phyloP scores from a whole-genome alignment of 2,329 filamentous ascomycete species.

The Colletotrichum destructivum region DNA sequence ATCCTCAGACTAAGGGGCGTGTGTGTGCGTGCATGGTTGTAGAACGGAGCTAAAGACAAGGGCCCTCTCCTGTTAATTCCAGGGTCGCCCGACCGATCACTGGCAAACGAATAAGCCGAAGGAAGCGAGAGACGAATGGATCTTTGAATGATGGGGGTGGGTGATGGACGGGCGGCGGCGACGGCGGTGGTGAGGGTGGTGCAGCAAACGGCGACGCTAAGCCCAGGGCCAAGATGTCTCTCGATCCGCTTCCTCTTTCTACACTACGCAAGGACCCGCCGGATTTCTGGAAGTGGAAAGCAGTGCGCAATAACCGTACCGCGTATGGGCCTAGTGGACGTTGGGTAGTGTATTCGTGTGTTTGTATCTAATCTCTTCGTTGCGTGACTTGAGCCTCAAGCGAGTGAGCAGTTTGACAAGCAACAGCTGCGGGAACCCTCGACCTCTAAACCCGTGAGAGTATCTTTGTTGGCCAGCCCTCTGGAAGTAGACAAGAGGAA shows the following conservation, averaged over 20 bases:
- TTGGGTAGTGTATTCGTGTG: neutral
- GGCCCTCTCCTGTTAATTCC: neutral
- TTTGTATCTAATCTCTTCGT: too few relatives aligned
- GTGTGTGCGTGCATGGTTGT: neutral
- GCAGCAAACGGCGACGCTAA: slow-evolving; percentile 30
- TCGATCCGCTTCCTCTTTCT: neutral
- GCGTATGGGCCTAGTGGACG: slow-evolving; percentile 12
- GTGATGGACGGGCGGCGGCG: too few relatives aligned
- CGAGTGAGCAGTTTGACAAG: neutral
- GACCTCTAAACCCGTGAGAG: too few relatives aligned
- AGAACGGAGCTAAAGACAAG: slow-evolving; percentile 14
- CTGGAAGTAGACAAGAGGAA: neutral
- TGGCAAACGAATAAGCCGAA: slow-evolving; percentile 23
- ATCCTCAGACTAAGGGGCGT: neutral
- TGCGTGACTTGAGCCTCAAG: neutral
- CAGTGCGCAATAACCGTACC: slow-evolving; percentile 11
- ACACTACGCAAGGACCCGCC: slow-evolving; percentile 32
- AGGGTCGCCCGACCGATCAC: slow-evolving; percentile 3
- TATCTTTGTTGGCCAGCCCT: too few relatives aligned
- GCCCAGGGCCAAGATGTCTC: slow-evolving; percentile 29
- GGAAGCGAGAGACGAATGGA: slow-evolving; percentile 14
- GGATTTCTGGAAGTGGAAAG: slow-evolving; percentile 31
- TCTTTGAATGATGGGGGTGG: neutral
- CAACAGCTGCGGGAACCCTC: neutral
- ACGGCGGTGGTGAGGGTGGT: neutral